Evolutionary conservation across 116 monocot species (phyloP).

Genomic region (Iris pallida): DNA sequence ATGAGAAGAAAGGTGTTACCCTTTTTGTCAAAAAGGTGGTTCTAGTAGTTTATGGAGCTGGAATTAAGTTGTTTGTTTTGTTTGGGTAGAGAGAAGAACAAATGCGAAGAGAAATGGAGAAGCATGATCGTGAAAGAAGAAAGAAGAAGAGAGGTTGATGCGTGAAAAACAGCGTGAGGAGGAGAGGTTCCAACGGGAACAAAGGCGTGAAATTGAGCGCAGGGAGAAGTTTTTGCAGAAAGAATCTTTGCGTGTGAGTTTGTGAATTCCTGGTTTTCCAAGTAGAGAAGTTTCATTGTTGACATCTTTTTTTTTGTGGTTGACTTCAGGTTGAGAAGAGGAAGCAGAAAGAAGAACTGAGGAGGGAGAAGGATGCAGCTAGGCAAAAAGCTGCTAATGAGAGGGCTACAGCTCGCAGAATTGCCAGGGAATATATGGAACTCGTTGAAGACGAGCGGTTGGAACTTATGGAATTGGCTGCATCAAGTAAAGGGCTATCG

Average conservation of each 20-base stretch:
- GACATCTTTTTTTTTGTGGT: constrained; percentile 11
- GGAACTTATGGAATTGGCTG: constrained; percentile 91
- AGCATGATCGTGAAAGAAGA: constrained; percentile 67
- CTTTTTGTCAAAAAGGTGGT: background rate
- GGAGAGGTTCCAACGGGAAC: constrained; percentile 67
- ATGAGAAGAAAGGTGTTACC: constrained; percentile 69
- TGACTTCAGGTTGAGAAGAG: constrained; percentile 66
- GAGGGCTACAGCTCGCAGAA: constrained; percentile 78
- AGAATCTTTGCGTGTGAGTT: constrained; percentile 52
- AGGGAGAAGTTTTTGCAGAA: constrained; percentile 69
- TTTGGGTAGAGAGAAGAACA: constrained; percentile 70
- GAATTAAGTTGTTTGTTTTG: background rate
- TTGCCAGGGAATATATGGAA: constrained; percentile 78
- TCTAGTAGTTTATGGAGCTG: too few relatives aligned
- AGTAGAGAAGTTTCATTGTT: background rate
- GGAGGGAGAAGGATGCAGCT: constrained; percentile 80
- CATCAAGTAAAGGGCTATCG: constrained; percentile 65
- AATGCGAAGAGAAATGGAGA: constrained; percentile 78
- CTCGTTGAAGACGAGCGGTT: constrained; percentile 92
- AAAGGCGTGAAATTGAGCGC: constrained; percentile 67
- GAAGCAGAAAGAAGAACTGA: constrained; percentile 69
- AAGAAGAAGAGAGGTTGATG: constrained; percentile 82
- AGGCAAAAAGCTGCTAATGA: constrained; percentile 73
- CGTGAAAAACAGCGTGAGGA: constrained; percentile 80
- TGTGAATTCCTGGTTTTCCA: background rate